Evolutionary conservation across 768 basidiomycete genomes (phyloP), one percentile per base, ranked within the genome.

Genomic region (Trametes elegans): DNA sequence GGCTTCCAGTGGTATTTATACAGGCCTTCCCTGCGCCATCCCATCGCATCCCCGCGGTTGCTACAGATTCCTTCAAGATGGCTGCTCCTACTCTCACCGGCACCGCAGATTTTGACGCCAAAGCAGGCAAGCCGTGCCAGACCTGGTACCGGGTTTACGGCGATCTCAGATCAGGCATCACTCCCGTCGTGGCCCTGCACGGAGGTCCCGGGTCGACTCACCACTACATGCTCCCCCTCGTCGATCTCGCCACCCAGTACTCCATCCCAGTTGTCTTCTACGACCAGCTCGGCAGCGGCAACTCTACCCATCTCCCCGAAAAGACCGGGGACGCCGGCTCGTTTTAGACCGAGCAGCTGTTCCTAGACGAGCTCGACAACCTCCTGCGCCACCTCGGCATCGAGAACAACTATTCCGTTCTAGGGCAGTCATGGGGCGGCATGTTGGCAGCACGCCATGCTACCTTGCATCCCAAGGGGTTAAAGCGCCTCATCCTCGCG

Each of bases 381-480:
- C 58, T 84, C 8, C 48, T 83, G 21, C 40, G 59, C 4, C 59
- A 77, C 19, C 68, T 84, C 18, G 71, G 67, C 0, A 73, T 83
- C 54, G 38, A 63, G 8, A 60, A 65, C 5, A 58, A 67, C 31
- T 83, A 75, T 62, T 71, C 76, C 58, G 62, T 84, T 1, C 58
- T 76, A 1, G 83, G 83, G 0, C 82, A 84, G 43, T 82, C 79
- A 5, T 82, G 82, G 82, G 83, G 83, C 11, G 81, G 76, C 1
- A 80, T 80, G 68, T 69, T 84, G 8, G 79, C 69, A 0, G 58
- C 68, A 5, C 72, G 77, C 34, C 78, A 74, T 44, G 76, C 61
- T 7, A 66, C 72, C 32, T 60, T 67, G 14, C 74, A 72, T 19
- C 81, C 81, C 24, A 50, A 58, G 28, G 71, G 74, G 4, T 58